These are phyloP conservation scores for Penicillium hesseltinei DNA, from an alignment of 2,329 filamentous ascomycete genomes.

Conservation along the genomic window DNA sequence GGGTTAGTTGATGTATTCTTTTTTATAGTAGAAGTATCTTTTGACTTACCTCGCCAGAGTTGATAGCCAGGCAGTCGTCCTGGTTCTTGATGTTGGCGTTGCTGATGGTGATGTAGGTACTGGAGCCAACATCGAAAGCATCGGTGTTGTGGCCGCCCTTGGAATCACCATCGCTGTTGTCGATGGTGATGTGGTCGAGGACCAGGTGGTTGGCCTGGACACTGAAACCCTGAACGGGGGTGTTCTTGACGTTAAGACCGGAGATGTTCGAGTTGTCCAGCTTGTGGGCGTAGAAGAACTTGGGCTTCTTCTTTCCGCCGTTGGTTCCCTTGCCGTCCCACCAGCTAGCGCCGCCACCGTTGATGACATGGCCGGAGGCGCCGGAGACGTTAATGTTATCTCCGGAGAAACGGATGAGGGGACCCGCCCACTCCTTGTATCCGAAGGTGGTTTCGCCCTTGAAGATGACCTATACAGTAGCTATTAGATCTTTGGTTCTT, in stretches of 20 bases:
- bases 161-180: slow-evolving; percentile 56
- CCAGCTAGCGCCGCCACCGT: slow-evolving; percentile 57
- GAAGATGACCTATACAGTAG: slow-evolving; percentile 54
- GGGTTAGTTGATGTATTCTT: background rate
- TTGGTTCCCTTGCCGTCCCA: slow-evolving; percentile 63
- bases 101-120: slow-evolving; percentile 50
- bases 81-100: slow-evolving; percentile 57
- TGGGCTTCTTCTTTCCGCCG: slow-evolving; percentile 63
- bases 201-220: slow-evolving; percentile 51
- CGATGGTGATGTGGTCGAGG: slow-evolving; percentile 54
- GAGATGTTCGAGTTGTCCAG: slow-evolving; percentile 35
- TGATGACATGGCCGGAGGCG: slow-evolving; percentile 51
- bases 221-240: slow-evolving; percentile 40
- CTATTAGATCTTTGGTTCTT: background rate
- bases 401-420: slow-evolving; percentile 62
- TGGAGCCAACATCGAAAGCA: slow-evolving; percentile 40
- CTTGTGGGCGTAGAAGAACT: slow-evolving; percentile 57
- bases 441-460: slow-evolving; percentile 64
- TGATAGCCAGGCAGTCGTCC: slow-evolving; percentile 60
- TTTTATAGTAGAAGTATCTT: background rate
- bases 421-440: slow-evolving; percentile 64
- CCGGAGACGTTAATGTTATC: slow-evolving; percentile 52
- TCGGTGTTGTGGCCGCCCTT: slow-evolving; percentile 55
- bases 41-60: slow-evolving; percentile 49
- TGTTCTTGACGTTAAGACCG: slow-evolving; percentile 38